Percentiles rank a stretch among this genome's conserved stretches.
These are phyloP conservation scores for Astragalus membranaceus DNA, from an alignment of 306 rosid genomes.

Conservation along the genomic window DNA sequence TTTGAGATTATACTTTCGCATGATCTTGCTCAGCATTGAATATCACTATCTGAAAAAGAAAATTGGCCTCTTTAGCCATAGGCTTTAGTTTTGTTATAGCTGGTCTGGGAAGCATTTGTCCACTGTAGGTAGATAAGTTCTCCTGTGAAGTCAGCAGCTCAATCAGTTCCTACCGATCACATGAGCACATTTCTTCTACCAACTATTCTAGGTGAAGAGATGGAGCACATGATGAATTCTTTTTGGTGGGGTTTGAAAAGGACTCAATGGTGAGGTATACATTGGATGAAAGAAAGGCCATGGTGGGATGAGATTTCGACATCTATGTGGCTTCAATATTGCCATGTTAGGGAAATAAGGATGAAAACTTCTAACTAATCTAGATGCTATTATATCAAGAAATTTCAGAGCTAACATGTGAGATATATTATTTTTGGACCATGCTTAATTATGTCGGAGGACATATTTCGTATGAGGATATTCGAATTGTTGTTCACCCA, in stretches of 20 bases:
- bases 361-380: background rate
- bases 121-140: background rate
- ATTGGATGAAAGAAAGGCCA: background rate
- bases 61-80: no score
- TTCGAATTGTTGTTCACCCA: no score
- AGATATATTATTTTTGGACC: no score
- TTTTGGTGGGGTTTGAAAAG: background rate
- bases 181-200: background rate
- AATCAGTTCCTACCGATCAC: background rate
- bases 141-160: background rate
- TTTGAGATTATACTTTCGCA: background rate
- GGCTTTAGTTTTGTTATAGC: no score
- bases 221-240: background rate
- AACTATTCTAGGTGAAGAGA: background rate
- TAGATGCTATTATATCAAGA: background rate
- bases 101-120: no score
- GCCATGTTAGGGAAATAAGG: background rate
- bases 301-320: background rate
- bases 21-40: slow-evolving; percentile 1
- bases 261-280: background rate
- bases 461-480: no score
- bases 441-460: no score
- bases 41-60: no score
- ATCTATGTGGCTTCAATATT: background rate
- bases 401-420: background rate